These are phyloP conservation scores for Verbascum thapsus DNA, from an alignment of 257 asterid species.

Conservation along the genomic window DNA sequence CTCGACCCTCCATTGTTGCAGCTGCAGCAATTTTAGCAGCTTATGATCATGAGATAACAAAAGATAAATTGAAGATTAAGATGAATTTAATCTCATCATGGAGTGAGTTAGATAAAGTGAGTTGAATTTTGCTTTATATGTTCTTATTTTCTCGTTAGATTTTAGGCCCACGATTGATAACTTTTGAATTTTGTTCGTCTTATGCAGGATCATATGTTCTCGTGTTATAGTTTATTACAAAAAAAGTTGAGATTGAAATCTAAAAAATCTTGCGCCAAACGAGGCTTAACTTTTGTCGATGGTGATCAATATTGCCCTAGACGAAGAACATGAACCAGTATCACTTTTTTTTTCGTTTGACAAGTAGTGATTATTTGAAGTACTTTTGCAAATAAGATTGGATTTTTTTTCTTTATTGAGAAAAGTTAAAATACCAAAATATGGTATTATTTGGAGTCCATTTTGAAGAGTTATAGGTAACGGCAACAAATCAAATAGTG, in stretches of 20 bases:
- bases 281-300: slow-evolving; percentile 32
- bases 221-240: slow-evolving; percentile 42
- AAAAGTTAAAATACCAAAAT: slow-evolving; percentile 16
- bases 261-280: slow-evolving; percentile 35
- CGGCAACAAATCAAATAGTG: slow-evolving; percentile 31
- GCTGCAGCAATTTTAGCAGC: slow-evolving; percentile 55
- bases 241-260: slow-evolving; percentile 28
- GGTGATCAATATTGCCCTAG: slow-evolving; percentile 25
- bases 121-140: too few relatives aligned
- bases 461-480: background rate
- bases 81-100: slow-evolving; percentile 35
- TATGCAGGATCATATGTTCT: slow-evolving; percentile 42
- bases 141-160: background rate
- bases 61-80: slow-evolving; percentile 33
- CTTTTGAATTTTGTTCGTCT: slow-evolving; percentile 7
- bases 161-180: slow-evolving; percentile 13
- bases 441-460: slow-evolving; percentile 34
- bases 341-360: too few relatives aligned
- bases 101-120: slow-evolving; percentile 49
- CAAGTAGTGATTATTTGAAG: background rate
- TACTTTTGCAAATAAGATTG: slow-evolving; percentile 24
- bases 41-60: slow-evolving; percentile 33
- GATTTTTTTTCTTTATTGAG: slow-evolving; percentile 20
- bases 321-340: too few relatives aligned
- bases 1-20: slow-evolving; percentile 44